A percentile compares a stretch with the other conserved stretches of the same genome.
Conservation (phyloP, 139 green algal genomes). For the Chlorella sp. region DNA sequence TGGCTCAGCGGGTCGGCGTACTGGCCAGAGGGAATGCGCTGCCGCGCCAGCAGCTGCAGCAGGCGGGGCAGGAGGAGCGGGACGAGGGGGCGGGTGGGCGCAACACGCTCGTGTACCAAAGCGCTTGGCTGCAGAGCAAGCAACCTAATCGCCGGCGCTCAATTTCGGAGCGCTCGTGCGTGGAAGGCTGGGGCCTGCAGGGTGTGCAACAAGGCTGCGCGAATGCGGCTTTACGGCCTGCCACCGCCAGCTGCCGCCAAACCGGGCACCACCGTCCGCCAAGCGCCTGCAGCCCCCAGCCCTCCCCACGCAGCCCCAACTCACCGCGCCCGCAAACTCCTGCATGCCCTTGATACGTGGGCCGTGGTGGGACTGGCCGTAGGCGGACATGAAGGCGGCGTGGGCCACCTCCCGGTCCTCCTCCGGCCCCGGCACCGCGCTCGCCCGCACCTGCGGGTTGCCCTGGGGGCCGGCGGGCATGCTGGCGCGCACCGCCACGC, state of each 20-base stretch:
- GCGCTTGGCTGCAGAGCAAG: not conserved
- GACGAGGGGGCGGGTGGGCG: not conserved
- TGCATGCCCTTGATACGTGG: slow-evolving; percentile 48
- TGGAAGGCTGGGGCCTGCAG: too few species aligned
- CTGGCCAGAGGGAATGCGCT: slow-evolving; percentile 43
- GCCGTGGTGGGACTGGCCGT: slow-evolving; percentile 35
- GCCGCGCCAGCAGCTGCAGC: slow-evolving; percentile 41
- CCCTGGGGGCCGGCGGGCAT: not conserved
- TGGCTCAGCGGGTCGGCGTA: slow-evolving; percentile 45
- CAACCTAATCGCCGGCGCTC: too few species aligned
- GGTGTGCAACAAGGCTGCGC: too few species aligned
- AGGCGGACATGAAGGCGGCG: slow-evolving; percentile 45
- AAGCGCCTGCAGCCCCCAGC: too few species aligned
- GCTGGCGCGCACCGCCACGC: not conserved
- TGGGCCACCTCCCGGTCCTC: slow-evolving; percentile 47
- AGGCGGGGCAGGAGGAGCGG: not conserved
- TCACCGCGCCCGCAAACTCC: slow-evolving; percentile 57
- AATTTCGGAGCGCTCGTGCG: too few species aligned
- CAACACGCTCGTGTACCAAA: not conserved
- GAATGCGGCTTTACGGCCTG: too few species aligned
- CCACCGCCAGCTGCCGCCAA: too few species aligned
- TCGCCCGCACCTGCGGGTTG: slow-evolving; percentile 9
- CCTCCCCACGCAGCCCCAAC: not conserved
- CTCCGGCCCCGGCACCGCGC: slow-evolving; percentile 20
- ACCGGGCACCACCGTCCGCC: too few species aligned